phyloP scores from a whole-genome alignment of 1,284 basidiomycete genomes.

The Chalciporus sp. region DNA sequence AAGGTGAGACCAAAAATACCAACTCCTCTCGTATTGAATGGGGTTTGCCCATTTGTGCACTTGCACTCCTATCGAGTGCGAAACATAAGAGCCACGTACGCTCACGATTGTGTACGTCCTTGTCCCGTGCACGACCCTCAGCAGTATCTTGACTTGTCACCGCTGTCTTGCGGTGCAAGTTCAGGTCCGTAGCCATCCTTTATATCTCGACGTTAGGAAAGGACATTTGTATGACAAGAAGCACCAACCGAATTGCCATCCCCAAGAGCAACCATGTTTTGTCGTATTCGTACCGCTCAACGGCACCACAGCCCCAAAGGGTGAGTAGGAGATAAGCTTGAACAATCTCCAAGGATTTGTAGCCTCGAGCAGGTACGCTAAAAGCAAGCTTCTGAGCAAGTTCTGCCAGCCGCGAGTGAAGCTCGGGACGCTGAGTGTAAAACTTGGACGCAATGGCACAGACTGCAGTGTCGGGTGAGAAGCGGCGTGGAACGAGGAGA shows the following conservation, averaged over 20 bases:
- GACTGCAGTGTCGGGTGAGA: conserved; percentile 48
- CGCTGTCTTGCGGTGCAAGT: conserved; percentile 88
- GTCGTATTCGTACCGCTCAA: conserved; percentile 95
- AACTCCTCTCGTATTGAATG: conserved; percentile 85
- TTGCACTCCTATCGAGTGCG: conserved; percentile 86
- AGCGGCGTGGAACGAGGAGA: conserved; percentile 1
- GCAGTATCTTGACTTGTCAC: conserved; percentile 68
- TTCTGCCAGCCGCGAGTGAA: conserved; percentile 81
- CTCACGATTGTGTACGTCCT: conserved; percentile 91
- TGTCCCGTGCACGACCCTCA: conserved; percentile 72
- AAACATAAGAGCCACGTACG: conserved; percentile 94
- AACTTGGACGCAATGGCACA: conserved; percentile 94
- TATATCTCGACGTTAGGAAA: conserved; percentile 13
- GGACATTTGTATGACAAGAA: not conserved
- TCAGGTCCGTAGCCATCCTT: conserved; percentile 95
- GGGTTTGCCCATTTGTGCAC: conserved; percentile 93
- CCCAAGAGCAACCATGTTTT: conserved; percentile 91
- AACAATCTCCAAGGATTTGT: conserved; percentile 95
- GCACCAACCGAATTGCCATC: conserved; percentile 75
- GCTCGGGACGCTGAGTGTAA: conserved; percentile 81
- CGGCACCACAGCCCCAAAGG: conserved; percentile 88
- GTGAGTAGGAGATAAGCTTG: conserved; percentile 86
- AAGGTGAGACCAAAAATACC: conserved; percentile 36
- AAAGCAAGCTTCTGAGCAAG: conserved; percentile 93
- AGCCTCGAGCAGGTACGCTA: conserved; percentile 79